These are phyloP conservation scores for Cyclotella atomus DNA, from an alignment of 108 stramenopile genomes.

Conservation along the genomic window DNA sequence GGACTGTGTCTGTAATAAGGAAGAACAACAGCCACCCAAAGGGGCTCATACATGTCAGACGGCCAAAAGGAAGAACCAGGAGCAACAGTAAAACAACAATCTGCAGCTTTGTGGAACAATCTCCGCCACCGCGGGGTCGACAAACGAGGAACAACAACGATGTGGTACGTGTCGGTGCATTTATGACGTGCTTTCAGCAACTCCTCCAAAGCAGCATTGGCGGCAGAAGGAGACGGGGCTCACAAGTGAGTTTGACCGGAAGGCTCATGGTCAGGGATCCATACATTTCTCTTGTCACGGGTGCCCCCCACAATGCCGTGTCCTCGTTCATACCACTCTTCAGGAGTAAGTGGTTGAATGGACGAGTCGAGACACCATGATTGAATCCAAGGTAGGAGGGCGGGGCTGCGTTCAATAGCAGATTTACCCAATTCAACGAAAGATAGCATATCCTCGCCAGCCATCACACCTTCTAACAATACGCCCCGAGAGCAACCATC, in stretches of 20 bases:
- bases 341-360: slow-evolving; percentile 13
- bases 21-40: slow-evolving; percentile 25
- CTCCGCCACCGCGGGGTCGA: slow-evolving; percentile 24
- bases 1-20: slow-evolving; percentile 29
- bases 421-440: slow-evolving; percentile 23
- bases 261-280: slow-evolving; percentile 16
- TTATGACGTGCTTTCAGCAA: slow-evolving; percentile 37
- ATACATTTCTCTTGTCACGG: slow-evolving; percentile 15
- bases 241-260: slow-evolving; percentile 12
- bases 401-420: slow-evolving; percentile 1
- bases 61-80: slow-evolving; percentile 22
- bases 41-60: slow-evolving; percentile 35
- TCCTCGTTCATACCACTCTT: slow-evolving; percentile 29
- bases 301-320: slow-evolving; percentile 31
- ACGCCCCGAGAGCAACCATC: slow-evolving; percentile 32
- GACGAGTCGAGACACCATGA: background rate
- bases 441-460: slow-evolving; percentile 21
- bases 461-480: slow-evolving; percentile 29
- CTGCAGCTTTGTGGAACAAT: slow-evolving; percentile 21
- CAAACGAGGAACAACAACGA: slow-evolving; percentile 21
- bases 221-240: slow-evolving; percentile 29
- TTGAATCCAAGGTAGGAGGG: slow-evolving; percentile 16
- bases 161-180: slow-evolving; percentile 28
- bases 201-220: slow-evolving; percentile 40
- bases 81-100: slow-evolving; percentile 21